Evolutionary conservation across 768 basidiomycete genomes (phyloP), one percentile per base, ranked within the genome.

Genomic region (Harrya chromipes): DNA sequence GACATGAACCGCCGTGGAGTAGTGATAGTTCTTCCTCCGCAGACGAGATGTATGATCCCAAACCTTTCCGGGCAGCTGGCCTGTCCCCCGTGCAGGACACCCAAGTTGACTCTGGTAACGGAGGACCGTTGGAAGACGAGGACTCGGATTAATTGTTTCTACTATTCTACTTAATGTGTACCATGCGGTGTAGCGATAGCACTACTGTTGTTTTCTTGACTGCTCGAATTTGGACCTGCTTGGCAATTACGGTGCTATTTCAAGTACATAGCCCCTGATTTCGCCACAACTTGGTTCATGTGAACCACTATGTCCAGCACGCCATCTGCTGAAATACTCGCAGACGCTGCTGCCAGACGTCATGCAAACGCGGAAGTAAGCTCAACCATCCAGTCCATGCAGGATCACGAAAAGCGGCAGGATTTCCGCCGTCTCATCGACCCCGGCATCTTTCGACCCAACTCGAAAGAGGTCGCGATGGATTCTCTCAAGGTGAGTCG

Each of bases 361-460:
- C 57, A 35, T 48, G 12, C 36, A 17, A 55, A 19, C 38, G 3
- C 48, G 4, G 46, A 21, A 11, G 12, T 43, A 14, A 29, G 24
- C 16, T 3, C n/a, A 1, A 38, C 38, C 21, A 23, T 54, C 13
- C 61, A 57, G 38, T 55, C 57, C 33, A 50, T 49, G 29, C 72
- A 74, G 53, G 79, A 89, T 53, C 81, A 85, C 56, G 85, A 85
- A 46, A 78, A 76, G 46, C 80, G 84, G 36, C 87, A 85, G 61
- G 72, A 73, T 48, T 90, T 91, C 65, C 78, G 90, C 38, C 75
- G 90, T 34, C 72, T 91, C 51, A 77, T 91, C 51, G 86, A 91
- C 58, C 87, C 87, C 39, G 88, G 87, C 13, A 90, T 92, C 57
- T 59, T 79, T 43, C 78, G 90, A 3, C 85, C 81, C 6, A 90